Percentiles rank a stretch among this genome's conserved stretches.
These are phyloP conservation scores for Lichtheimia ornata DNA, from an alignment of 371 early-diverging fungal species.

Conservation along the genomic window DNA sequence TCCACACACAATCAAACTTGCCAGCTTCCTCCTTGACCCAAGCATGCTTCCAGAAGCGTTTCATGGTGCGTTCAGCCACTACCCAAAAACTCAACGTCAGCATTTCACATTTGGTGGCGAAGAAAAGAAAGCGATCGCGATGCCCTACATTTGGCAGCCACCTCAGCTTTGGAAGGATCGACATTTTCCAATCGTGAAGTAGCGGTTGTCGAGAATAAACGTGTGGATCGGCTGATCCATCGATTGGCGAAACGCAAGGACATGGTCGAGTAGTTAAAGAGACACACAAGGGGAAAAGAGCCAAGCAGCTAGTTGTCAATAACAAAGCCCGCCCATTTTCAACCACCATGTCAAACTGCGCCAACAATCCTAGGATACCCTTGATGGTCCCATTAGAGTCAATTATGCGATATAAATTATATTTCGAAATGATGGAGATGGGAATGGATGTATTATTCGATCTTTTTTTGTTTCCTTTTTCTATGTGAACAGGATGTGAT, in stretches of 20 bases:
- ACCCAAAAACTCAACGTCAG: slow-evolving; percentile 3
- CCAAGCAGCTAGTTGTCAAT: background rate
- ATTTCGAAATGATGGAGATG: too few relatives aligned
- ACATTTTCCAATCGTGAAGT: background rate
- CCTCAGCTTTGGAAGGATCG: slow-evolving; percentile 26
- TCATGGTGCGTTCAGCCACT: slow-evolving; percentile 64
- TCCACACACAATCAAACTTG: slow-evolving; percentile 17
- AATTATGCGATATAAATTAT: too few relatives aligned
- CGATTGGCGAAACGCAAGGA: background rate
- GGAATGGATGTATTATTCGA: too few relatives aligned
- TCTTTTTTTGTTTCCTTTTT: too few relatives aligned
- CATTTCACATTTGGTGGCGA: background rate
- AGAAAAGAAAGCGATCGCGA: background rate
- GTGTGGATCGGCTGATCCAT: slow-evolving; percentile 4
- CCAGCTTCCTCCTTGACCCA: slow-evolving; percentile 63
- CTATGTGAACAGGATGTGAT: too few relatives aligned
- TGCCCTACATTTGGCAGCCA: slow-evolving; percentile 20
- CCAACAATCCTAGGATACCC: too few relatives aligned
- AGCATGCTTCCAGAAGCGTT: slow-evolving; percentile 77
- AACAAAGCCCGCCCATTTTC: too few relatives aligned
- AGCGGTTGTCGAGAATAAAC: slow-evolving; percentile 4
- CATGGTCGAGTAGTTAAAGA: too few relatives aligned
- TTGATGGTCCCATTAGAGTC: too few relatives aligned
- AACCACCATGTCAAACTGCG: too few relatives aligned
- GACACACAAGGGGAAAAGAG: background rate